These are phyloP conservation scores for Heliamphora exappendiculata DNA, from an alignment of 148 eudicot genomes.

Conservation along the genomic window DNA sequence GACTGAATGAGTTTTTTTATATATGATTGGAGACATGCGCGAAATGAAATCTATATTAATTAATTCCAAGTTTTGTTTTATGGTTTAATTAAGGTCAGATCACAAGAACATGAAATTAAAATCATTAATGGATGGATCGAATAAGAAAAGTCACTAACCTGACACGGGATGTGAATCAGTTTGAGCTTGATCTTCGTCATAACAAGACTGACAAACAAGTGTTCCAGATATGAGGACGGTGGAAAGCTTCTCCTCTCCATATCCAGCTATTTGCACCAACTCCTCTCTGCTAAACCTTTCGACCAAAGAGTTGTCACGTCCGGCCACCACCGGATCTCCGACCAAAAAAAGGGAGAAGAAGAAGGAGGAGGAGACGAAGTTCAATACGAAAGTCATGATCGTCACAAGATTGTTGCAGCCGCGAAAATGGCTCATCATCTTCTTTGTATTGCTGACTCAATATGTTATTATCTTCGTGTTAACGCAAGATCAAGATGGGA, in stretches of 20 bases:
- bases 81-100: not conserved
- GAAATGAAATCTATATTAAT: not conserved
- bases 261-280: conserved; percentile 53
- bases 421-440: conserved; percentile 25
- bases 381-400: not conserved
- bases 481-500: conserved; percentile 20
- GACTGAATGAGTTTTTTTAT: not conserved
- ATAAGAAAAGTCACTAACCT: conserved; percentile 23
- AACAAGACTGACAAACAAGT: conserved; percentile 34
- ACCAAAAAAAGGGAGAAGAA: no score
- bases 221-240: conserved; percentile 53
- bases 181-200: conserved; percentile 4
- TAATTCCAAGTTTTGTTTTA: not conserved
- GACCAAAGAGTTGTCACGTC: conserved; percentile 15
- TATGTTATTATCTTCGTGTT: conserved; percentile 12
- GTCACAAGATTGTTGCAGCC: conserved; percentile 18
- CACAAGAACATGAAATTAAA: not conserved
- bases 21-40: no score
- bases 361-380: conserved; percentile 18
- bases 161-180: conserved; percentile 33
- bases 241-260: conserved; percentile 83
- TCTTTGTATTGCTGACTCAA: conserved; percentile 11
- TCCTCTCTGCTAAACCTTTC: conserved; percentile 37
- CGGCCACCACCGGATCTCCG: conserved; percentile 6
- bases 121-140: not conserved